A percentile compares a stretch with the other conserved stretches of the same genome.
Conservation (phyloP, 2,329 filamentous ascomycete genomes). For the Fusarium coicis region DNA sequence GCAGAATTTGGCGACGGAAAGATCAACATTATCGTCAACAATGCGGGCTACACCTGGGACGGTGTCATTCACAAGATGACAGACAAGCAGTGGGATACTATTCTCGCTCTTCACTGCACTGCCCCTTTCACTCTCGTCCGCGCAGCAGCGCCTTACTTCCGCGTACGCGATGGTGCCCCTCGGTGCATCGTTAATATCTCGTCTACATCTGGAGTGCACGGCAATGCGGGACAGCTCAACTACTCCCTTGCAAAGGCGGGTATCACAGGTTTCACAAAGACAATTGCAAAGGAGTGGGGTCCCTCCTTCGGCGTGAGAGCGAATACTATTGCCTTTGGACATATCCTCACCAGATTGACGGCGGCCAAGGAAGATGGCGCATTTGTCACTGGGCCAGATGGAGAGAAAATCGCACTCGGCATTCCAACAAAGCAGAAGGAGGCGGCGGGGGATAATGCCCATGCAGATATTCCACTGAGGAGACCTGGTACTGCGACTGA, state of each 20-base stretch:
- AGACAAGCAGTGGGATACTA: constrained; percentile 92
- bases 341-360: constrained; percentile 83
- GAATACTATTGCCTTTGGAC: constrained; percentile 87
- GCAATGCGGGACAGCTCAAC: constrained; percentile 92
- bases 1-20: constrained; percentile 87
- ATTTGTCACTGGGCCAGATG: constrained; percentile 80
- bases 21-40: constrained; percentile 92
- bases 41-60: constrained; percentile 93
- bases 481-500: constrained; percentile 82
- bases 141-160: constrained; percentile 85
- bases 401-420: constrained; percentile 78
- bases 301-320: constrained; percentile 82
- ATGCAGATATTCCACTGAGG: constrained; percentile 80
- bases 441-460: constrained; percentile 53
- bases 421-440: constrained; percentile 72
- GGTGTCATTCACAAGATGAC: constrained; percentile 93
- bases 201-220: constrained; percentile 83
- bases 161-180: constrained; percentile 83
- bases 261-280: constrained; percentile 84
- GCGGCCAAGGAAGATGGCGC: constrained; percentile 86
- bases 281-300: constrained; percentile 93
- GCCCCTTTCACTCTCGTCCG: constrained; percentile 87
- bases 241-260: constrained; percentile 88
- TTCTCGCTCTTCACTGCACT: constrained; percentile 83
- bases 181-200: constrained; percentile 86